These are phyloP conservation scores for Neoarthrinium moseri DNA, from an alignment of 2,329 filamentous ascomycete species.

Conservation along the genomic window DNA sequence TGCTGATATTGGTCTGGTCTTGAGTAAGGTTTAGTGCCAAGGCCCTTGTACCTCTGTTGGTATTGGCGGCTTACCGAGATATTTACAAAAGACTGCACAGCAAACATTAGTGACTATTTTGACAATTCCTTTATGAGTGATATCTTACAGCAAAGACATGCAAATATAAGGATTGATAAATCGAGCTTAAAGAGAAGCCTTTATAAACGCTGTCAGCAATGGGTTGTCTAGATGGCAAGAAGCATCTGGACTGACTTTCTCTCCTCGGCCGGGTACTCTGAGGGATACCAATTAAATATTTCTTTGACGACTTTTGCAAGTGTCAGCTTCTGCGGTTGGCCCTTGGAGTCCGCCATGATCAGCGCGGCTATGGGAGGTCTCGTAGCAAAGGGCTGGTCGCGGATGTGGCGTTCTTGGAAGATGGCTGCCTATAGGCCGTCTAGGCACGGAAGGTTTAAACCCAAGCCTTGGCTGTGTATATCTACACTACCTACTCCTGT, in stretches of 20 bases:
- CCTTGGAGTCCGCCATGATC: slow-evolving; percentile 12
- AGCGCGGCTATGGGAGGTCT: neutral
- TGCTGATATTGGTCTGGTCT: slow-evolving; percentile 33
- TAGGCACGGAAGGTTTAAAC: too few species aligned
- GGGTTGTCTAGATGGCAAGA: too few species aligned
- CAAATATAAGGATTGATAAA: slow-evolving; percentile 29
- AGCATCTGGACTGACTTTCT: slow-evolving; percentile 20
- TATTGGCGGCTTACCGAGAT: slow-evolving; percentile 19
- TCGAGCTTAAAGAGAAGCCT: slow-evolving; percentile 32
- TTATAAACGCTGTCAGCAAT: neutral
- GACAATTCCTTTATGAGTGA: neutral
- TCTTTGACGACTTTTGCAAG: slow-evolving; percentile 24
- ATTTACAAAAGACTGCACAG: slow-evolving; percentile 30
- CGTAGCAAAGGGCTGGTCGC: neutral
- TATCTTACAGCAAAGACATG: slow-evolving; percentile 30
- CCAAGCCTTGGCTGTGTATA: too few species aligned
- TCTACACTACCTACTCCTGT: too few species aligned
- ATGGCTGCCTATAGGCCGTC: too few species aligned
- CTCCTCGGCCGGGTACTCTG: slow-evolving; percentile 27
- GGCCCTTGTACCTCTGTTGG: neutral
- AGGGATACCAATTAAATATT: slow-evolving; percentile 33
- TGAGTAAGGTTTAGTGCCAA: neutral
- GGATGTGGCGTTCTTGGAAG: neutral
- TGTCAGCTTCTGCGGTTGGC: neutral
- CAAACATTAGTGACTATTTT: neutral